phyloP scores from a whole-genome alignment of 2,329 filamentous ascomycete genomes.

The Talaromyces albobiverticillius region DNA sequence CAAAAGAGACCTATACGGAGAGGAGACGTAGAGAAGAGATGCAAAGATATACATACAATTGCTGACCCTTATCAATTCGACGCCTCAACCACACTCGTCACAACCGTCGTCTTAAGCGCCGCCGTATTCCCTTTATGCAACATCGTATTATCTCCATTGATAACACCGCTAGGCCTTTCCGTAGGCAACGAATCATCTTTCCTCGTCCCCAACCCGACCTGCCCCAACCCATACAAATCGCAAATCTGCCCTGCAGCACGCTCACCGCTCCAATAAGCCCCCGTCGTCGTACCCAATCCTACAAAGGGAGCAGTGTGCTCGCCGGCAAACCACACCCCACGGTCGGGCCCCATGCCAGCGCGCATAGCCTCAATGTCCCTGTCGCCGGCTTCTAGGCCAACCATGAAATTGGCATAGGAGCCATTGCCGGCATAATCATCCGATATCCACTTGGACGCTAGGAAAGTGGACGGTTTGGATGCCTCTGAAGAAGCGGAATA shows the following conservation, averaged over 20 bases:
- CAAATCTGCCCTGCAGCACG: conserved; percentile 61
- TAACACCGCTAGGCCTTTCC: conserved; percentile 3
- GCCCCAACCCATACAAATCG: conserved; percentile 24
- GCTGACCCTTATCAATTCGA: not conserved
- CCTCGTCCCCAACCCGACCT: conserved; percentile 20
- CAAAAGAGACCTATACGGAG: no score
- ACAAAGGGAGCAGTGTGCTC: conserved; percentile 91
- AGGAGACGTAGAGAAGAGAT: not conserved
- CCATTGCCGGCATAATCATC: conserved; percentile 79
- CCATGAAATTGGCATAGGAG: conserved; percentile 81
- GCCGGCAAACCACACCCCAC: conserved; percentile 79
- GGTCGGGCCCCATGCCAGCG: conserved; percentile 48
- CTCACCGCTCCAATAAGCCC: conserved; percentile 90
- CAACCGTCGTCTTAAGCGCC: conserved; percentile 6
- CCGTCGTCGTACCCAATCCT: conserved; percentile 81
- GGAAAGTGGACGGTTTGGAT: conserved; percentile 62
- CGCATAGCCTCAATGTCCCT: conserved; percentile 65
- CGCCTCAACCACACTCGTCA: conserved; percentile 9
- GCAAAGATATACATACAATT: not conserved
- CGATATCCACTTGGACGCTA: conserved; percentile 74
- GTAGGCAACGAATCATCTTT: conserved; percentile 33
- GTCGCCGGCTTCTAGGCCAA: conserved; percentile 68
- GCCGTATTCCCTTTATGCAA: conserved; percentile 15
- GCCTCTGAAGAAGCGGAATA: conserved; percentile 54
- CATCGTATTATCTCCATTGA: conserved; percentile 15